Evolutionary conservation across 768 basidiomycete species (phyloP).

Genomic region (Cytidiella melzeri): DNA sequence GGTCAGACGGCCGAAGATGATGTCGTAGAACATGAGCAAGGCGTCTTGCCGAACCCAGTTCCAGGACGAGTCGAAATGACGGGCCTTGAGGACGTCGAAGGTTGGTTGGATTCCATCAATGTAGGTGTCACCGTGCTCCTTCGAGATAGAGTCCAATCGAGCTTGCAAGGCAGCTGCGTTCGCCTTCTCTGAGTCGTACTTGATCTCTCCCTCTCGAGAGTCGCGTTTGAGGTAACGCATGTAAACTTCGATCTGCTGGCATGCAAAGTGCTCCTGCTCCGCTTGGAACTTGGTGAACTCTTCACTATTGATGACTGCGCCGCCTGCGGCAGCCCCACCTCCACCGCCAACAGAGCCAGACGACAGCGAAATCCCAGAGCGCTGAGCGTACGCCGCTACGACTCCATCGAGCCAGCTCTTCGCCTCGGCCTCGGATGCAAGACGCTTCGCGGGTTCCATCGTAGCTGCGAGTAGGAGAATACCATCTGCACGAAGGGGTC

Average conservation of each 20-base stretch:
- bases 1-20: constrained; percentile 91
- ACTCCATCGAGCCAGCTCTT: constrained; percentile 91
- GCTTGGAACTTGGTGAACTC: constrained; percentile 96
- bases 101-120: constrained; percentile 91
- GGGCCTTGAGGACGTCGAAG: constrained; percentile 93
- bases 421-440: constrained; percentile 85
- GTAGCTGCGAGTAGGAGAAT: constrained; percentile 89
- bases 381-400: constrained; percentile 80
- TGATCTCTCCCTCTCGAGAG: constrained; percentile 86
- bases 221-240: constrained; percentile 96
- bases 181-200: constrained; percentile 82
- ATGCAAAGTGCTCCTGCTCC: constrained; percentile 87
- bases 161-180: constrained; percentile 67
- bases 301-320: constrained; percentile 93
- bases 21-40: constrained; percentile 95
- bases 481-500: constrained; percentile 80
- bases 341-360: constrained; percentile 58
- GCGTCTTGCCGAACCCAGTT: constrained; percentile 99
- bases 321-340: constrained; percentile 58
- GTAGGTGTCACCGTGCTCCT: constrained; percentile 92
- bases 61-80: constrained; percentile 98
- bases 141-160: constrained; percentile 79
- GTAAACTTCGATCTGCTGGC: constrained; percentile 91
- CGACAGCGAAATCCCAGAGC: constrained; percentile 79
- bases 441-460: constrained; percentile 90